phyloP scores from a whole-genome alignment of 352 stramenopile species.

The Albugo laibachii region DNA sequence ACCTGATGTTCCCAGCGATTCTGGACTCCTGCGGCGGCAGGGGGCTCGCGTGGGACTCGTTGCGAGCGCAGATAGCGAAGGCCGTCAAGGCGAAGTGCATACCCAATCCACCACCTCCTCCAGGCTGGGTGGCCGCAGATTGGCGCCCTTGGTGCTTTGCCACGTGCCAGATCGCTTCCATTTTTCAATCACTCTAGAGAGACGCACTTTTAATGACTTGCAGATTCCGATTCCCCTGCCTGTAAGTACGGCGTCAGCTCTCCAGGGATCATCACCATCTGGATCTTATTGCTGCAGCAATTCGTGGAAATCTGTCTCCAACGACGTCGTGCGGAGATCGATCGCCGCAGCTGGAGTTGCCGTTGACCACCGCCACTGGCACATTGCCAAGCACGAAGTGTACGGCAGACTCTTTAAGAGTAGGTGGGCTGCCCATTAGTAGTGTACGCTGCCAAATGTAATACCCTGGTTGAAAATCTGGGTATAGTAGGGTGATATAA shows the following conservation, averaged over 20 bases:
- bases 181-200: slow-evolving; percentile 4
- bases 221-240: slow-evolving; percentile 1
- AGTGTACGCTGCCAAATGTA: no score
- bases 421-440: no score
- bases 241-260: no score
- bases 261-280: no score
- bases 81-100: slow-evolving; percentile 5
- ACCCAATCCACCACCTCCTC: no score
- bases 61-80: slow-evolving; percentile 9
- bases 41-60: slow-evolving; percentile 6
- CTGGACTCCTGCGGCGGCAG: not conserved
- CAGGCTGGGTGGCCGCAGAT: not conserved
- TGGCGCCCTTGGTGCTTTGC: slow-evolving; percentile 1
- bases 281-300: not conserved
- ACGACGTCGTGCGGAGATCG: not conserved
- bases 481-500: no score
- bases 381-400: slow-evolving; percentile 5
- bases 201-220: slow-evolving; percentile 2
- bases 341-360: not conserved
- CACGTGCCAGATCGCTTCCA: slow-evolving; percentile 1
- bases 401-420: not conserved
- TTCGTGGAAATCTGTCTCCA: slow-evolving; percentile 1
- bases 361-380: slow-evolving; percentile 3
- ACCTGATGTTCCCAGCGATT: slow-evolving; percentile 2
- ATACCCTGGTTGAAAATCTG: no score